Conservation (phyloP, 2,329 filamentous ascomycete species). For the Thielaviopsis euricoi region DNA sequence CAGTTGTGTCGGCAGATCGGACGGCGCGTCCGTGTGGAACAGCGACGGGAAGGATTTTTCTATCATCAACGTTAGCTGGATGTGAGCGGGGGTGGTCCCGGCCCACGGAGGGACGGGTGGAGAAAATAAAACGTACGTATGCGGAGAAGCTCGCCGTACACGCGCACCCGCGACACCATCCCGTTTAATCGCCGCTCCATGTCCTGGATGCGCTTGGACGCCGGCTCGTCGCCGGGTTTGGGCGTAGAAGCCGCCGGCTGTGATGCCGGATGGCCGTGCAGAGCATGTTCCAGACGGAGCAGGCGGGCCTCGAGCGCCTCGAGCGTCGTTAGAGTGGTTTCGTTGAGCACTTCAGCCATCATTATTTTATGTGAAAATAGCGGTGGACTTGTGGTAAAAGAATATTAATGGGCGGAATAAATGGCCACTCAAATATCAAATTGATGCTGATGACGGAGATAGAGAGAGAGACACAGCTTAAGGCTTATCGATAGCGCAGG, state of each 20-base stretch:
- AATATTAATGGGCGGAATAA: too few species aligned
- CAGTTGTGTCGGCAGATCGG: slow-evolving; percentile 34
- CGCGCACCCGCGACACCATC: slow-evolving; percentile 33
- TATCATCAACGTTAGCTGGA: slow-evolving; percentile 15
- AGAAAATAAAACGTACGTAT: slow-evolving; percentile 46
- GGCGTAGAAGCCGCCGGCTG: slow-evolving; percentile 18
- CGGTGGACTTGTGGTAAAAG: too few species aligned
- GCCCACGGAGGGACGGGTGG: too few species aligned
- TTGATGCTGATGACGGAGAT: too few species aligned
- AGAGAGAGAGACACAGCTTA: too few species aligned
- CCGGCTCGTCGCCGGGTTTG: slow-evolving; percentile 22
- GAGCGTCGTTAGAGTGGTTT: slow-evolving; percentile 37
- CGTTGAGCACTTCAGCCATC: slow-evolving; percentile 26
- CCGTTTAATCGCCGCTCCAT: slow-evolving; percentile 37
- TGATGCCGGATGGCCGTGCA: slow-evolving; percentile 29
- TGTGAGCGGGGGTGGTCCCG: too few species aligned
- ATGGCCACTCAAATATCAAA: too few species aligned
- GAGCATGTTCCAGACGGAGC: slow-evolving; percentile 39
- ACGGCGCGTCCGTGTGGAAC: slow-evolving; percentile 31
- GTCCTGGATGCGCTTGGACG: slow-evolving; percentile 28
- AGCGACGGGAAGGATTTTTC: slow-evolving; percentile 38
- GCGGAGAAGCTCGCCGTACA: slow-evolving; percentile 42
- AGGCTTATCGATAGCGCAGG: neutral
- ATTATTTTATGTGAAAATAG: slow-evolving; percentile 13
- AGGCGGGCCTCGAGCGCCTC: slow-evolving; percentile 42